phyloP scores from a whole-genome alignment of 2,329 filamentous ascomycete species.

The Paraphaeosphaeria minitans region DNA sequence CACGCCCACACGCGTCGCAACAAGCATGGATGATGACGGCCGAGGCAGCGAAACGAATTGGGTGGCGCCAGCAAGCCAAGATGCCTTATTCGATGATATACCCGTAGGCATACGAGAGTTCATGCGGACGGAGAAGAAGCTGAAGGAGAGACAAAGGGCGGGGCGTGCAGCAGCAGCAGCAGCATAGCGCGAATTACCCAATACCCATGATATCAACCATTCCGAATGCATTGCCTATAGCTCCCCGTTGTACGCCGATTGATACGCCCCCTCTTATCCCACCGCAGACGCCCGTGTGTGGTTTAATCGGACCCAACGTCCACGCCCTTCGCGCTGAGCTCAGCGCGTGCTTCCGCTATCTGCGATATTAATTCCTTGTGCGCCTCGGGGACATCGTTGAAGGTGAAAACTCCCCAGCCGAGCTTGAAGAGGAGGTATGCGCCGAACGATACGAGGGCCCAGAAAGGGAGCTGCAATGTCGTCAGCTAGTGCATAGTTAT shows the following conservation, averaged over 20 bases:
- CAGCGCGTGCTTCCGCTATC: slow-evolving; percentile 76
- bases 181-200: slow-evolving; percentile 19
- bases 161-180: slow-evolving; percentile 55
- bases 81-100: slow-evolving; percentile 76
- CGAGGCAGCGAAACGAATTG: slow-evolving; percentile 75
- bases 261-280: slow-evolving; percentile 8
- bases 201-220: slow-evolving; percentile 18
- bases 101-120: slow-evolving; percentile 95
- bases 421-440: slow-evolving; percentile 90
- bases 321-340: slow-evolving; percentile 75
- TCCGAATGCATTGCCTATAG: neutral
- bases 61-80: slow-evolving; percentile 54
- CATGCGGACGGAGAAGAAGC: slow-evolving; percentile 92
- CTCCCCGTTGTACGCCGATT: slow-evolving; percentile 2
- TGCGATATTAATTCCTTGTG: slow-evolving; percentile 87
- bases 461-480: slow-evolving; percentile 78
- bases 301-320: slow-evolving; percentile 68
- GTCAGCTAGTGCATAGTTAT: neutral
- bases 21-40: slow-evolving; percentile 79
- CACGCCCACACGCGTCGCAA: slow-evolving; percentile 56
- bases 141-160: slow-evolving; percentile 74
- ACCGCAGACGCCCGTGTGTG: slow-evolving; percentile 13
- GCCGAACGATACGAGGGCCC: slow-evolving; percentile 87
- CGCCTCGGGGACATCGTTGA: slow-evolving; percentile 93
- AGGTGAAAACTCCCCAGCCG: slow-evolving; percentile 90